phyloP scores from a whole-genome alignment of 331 rosid species.

The Dryas integrifolia region DNA sequence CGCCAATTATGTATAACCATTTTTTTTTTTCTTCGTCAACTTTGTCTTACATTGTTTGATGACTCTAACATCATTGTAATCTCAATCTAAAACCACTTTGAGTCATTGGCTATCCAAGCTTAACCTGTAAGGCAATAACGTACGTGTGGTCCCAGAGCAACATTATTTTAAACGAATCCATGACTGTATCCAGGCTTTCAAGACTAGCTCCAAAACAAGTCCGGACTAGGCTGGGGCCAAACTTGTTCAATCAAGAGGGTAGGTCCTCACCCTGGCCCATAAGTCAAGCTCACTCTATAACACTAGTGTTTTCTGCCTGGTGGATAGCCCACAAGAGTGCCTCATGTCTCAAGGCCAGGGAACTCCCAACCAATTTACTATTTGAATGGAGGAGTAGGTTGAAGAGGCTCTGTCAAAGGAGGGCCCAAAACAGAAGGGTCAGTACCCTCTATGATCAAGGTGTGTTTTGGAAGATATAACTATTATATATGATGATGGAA shows the following conservation, averaged over 20 bases:
- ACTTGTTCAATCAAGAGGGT: not conserved
- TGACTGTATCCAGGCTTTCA: not conserved
- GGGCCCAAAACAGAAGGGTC: slow-evolving; percentile 10
- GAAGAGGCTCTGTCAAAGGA: not conserved
- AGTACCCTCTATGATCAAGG: slow-evolving; percentile 11
- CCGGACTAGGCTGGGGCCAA: not conserved
- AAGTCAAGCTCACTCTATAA: not conserved
- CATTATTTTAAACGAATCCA: not conserved
- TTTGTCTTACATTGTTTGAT: too few species aligned
- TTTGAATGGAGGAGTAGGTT: slow-evolving; percentile 3
- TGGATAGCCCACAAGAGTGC: slow-evolving; percentile 35
- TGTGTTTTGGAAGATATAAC: slow-evolving; percentile 19
- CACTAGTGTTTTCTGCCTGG: slow-evolving; percentile 12
- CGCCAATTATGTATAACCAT: too few species aligned
- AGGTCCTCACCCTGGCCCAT: slow-evolving; percentile 24
- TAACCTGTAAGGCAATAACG: not conserved
- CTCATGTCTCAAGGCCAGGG: slow-evolving; percentile 31
- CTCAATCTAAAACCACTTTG: not conserved
- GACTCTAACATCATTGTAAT: not conserved
- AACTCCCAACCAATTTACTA: slow-evolving; percentile 17
- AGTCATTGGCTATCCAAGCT: not conserved
- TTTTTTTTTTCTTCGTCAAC: too few species aligned
- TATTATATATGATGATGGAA: slow-evolving; percentile 3
- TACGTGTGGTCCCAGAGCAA: not conserved
- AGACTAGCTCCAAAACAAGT: not conserved